Base-by-base conservation (phyloP, 2,329 filamentous ascomycete genomes). In the Coniella vitis region DNA sequence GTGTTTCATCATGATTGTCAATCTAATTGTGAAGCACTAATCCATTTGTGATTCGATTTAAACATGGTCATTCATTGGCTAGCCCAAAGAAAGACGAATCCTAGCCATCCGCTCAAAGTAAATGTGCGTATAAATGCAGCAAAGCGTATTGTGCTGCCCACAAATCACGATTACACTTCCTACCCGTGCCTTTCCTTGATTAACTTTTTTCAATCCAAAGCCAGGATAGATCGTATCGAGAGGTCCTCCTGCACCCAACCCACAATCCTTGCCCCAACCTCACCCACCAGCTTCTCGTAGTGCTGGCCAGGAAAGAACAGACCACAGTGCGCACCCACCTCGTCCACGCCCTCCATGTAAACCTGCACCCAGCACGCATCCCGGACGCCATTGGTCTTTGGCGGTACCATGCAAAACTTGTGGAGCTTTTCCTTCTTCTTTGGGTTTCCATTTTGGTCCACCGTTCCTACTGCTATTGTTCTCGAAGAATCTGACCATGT, bases 271-370 rank as follows among this genome's bases (percentile, higher is more conserved):
- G 73, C 73, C 3, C 79, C 83, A 3, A 88, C 83, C 63, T 90
- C 84, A 0, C 83, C 83, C n/a, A 91, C 81, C n/a, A 91, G 68
- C 54, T 68, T 69, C 58, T 90, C 85, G 60, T 93, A 91, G 49
- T 87, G 83, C 52, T 81, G 74, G 7, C 84, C 83, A 0, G 81
- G 68, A 12, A 87, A 79, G 68, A 95, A 95, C 45, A 95, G 69
- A 0, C 86, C 84, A 54, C 87, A 91, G 63, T 95, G 90, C 9
- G 90, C 90, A 7, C 80, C 83, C 1, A 95, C 86, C 65, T 95
- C 87, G 61, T 95, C 90, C 53, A 93, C 81, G 45, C 81, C 83
- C 50, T 84, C 77, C 86, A 96, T 93, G 58, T 82, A 83, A 3
- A 95, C 78, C 38, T 83, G 74, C 1, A 90, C 70, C 90, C 90